A percentile compares a stretch with the other conserved stretches of the same genome.
These are phyloP conservation scores for Flaveria robusta DNA, from an alignment of 129 eudicot species.

Conservation along the genomic window DNA sequence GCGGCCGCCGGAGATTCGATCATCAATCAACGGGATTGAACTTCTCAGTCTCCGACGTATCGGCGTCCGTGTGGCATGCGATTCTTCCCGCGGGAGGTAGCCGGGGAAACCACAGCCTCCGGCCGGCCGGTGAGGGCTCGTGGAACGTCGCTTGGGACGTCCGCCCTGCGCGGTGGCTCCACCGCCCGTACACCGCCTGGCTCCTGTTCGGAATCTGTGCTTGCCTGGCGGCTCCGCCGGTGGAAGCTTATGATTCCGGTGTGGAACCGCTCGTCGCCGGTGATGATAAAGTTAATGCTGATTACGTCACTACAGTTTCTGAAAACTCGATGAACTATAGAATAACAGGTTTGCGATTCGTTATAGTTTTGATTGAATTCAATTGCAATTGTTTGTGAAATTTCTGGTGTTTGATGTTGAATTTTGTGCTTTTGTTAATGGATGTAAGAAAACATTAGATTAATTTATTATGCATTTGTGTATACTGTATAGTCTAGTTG, in stretches of 20 bases:
- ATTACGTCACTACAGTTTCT: slow-evolving; percentile 10
- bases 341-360: slow-evolving; percentile 47
- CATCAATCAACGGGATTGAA: slow-evolving; percentile 33
- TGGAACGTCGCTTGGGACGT: slow-evolving; percentile 96
- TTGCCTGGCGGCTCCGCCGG: slow-evolving; percentile 46
- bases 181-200: slow-evolving; percentile 72
- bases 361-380: not conserved
- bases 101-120: slow-evolving; percentile 25
- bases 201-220: slow-evolving; percentile 67
- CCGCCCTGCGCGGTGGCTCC: slow-evolving; percentile 84
- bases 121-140: slow-evolving; percentile 76
- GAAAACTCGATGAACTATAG: slow-evolving; percentile 39
- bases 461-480: not conserved
- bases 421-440: not conserved
- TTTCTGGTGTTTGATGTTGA: not conserved
- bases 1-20: slow-evolving; percentile 29
- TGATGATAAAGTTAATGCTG: not conserved
- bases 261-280: slow-evolving; percentile 14
- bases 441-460: not conserved
- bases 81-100: slow-evolving; percentile 47
- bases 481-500: not conserved
- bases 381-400: slow-evolving; percentile 1
- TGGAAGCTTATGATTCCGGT: slow-evolving; percentile 14
- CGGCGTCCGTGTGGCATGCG: slow-evolving; percentile 69
- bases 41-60: slow-evolving; percentile 25